These are phyloP conservation scores for Corchorus olitorius DNA, from an alignment of 345 rosid genomes.

Conservation along the genomic window DNA sequence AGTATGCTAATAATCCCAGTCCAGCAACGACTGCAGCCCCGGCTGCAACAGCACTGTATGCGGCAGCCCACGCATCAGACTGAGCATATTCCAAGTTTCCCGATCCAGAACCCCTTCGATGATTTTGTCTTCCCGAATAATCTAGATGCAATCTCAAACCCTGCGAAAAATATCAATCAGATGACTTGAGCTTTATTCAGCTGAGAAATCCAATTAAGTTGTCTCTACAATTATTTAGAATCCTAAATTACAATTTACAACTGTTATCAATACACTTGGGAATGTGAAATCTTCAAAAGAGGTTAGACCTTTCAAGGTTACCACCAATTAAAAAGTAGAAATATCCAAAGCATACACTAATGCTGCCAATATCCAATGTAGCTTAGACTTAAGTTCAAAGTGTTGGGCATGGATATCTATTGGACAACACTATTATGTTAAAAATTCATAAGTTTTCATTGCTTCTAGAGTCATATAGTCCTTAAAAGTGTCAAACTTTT, in stretches of 20 bases:
- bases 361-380: not conserved
- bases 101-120: slow-evolving; percentile 43
- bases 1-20: slow-evolving; percentile 78
- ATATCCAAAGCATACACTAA: not conserved
- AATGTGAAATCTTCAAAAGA: not conserved
- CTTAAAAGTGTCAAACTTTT: not conserved
- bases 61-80: slow-evolving; percentile 85
- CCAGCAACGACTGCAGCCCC: slow-evolving; percentile 95
- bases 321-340: not conserved
- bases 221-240: not conserved
- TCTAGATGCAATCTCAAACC: slow-evolving; percentile 91
- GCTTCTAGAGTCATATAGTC: not conserved
- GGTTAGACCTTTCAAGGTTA: not conserved
- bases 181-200: not conserved
- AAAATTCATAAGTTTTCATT: not conserved
- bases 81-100: slow-evolving; percentile 61
- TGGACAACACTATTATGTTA: not conserved
- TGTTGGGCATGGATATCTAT: not conserved
- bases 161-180: slow-evolving; percentile 44
- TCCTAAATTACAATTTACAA: not conserved
- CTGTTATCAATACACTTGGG: not conserved
- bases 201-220: not conserved
- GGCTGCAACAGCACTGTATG: slow-evolving; percentile 86
- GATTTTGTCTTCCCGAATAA: slow-evolving; percentile 49
- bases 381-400: not conserved